These are phyloP conservation scores for Arabidopsis thaliana DNA, from an alignment of 345 rosid genomes.

Conservation along the genomic window TAIR10.1 NC_003071.7:16701001-16701500, in stretches of 20 bases:
- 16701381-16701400: constrained; percentile 82
- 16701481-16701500: constrained; percentile 80
- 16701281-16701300: constrained; percentile 74
- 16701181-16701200: constrained; percentile 54
- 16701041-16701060: constrained; percentile 57
- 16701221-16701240: constrained; percentile 50
- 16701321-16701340: constrained; percentile 60
- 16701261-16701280: constrained; percentile 61
- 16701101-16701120: constrained; percentile 78
- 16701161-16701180: constrained; percentile 65
- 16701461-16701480: constrained; percentile 72
- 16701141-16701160: constrained; percentile 71
- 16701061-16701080: constrained; percentile 67
- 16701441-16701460: constrained; percentile 62
- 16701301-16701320: constrained; percentile 59
- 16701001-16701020: constrained; percentile 68
- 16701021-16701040: constrained; percentile 84
- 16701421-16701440: constrained; percentile 84
- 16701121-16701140: constrained; percentile 72
- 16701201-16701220: constrained; percentile 53
- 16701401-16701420: constrained; percentile 77
- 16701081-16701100: constrained; percentile 80
- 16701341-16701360: constrained; percentile 81
- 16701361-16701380: constrained; percentile 81
- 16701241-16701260: constrained; percentile 95